These are phyloP conservation scores for Cruciata laevipes DNA, from an alignment of 257 asterid genomes.

Conservation along the genomic window DNA sequence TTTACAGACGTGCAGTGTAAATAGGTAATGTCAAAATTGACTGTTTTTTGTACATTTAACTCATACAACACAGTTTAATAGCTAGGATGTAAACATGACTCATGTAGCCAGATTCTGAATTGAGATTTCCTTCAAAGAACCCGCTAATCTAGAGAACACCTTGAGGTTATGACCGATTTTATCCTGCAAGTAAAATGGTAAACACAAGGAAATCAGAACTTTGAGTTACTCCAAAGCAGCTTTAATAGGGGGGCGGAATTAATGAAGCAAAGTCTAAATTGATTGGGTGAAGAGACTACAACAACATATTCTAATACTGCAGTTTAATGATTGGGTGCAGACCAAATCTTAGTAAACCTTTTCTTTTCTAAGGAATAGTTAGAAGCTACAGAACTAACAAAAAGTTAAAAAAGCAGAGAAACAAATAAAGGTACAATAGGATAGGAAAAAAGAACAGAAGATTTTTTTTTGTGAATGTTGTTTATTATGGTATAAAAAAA, in stretches of 20 bases:
- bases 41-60: background rate
- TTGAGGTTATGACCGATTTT: conserved; percentile 73
- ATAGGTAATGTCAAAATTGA: background rate
- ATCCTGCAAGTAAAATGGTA: conserved; percentile 40
- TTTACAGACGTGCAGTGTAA: background rate
- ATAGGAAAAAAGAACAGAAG: background rate
- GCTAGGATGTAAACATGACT: background rate
- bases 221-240: too few species aligned
- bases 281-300: too few species aligned
- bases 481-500: background rate
- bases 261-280: too few species aligned
- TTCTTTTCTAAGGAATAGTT: too few species aligned
- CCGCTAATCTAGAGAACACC: conserved; percentile 53
- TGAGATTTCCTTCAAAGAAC: conserved; percentile 64
- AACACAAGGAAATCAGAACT: background rate
- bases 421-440: too few species aligned
- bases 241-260: too few species aligned
- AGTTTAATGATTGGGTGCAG: too few species aligned
- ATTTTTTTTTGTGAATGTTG: background rate
- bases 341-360: too few species aligned
- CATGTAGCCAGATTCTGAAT: conserved; percentile 38
- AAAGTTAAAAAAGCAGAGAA: too few species aligned
- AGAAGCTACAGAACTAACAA: too few species aligned
- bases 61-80: background rate
- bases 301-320: too few species aligned